phyloP scores from a whole-genome alignment of 2,329 filamentous ascomycete species.

The Calycina herbarum region DNA sequence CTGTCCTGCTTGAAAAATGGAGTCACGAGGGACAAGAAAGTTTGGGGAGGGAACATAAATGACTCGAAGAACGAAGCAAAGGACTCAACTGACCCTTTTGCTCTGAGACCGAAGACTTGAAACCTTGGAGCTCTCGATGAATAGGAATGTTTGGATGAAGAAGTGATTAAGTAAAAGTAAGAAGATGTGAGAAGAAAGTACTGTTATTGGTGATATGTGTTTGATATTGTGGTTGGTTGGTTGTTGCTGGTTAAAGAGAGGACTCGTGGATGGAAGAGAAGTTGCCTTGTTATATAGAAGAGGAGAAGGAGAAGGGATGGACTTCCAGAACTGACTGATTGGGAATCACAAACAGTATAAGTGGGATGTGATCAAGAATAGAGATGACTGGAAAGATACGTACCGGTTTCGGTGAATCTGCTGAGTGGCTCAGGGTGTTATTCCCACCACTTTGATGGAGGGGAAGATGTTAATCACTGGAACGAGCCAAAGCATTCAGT shows the following conservation, averaged over 20 bases:
- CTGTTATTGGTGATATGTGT: background rate
- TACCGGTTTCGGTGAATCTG: background rate
- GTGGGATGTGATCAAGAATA: background rate
- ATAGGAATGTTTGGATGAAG: background rate
- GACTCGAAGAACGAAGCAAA: background rate
- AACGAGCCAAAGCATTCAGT: background rate
- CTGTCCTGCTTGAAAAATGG: background rate
- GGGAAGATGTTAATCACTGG: background rate
- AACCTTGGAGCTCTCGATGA: background rate
- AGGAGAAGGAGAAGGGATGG: background rate
- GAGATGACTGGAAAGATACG: slow-evolving; percentile 3
- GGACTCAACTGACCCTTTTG: background rate
- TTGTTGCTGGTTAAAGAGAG: background rate
- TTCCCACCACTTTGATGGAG: background rate
- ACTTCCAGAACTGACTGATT: background rate
- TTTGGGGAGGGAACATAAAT: background rate
- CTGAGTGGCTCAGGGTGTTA: background rate
- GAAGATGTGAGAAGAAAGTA: background rate
- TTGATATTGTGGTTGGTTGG: background rate
- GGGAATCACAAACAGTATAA: background rate
- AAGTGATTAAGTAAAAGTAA: background rate
- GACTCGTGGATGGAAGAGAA: background rate
- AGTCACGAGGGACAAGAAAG: background rate
- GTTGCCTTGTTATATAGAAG: background rate
- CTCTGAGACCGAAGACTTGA: background rate